phyloP scores from a whole-genome alignment of 768 basidiomycete genomes.

The Agaricus sinodeliciosus region DNA sequence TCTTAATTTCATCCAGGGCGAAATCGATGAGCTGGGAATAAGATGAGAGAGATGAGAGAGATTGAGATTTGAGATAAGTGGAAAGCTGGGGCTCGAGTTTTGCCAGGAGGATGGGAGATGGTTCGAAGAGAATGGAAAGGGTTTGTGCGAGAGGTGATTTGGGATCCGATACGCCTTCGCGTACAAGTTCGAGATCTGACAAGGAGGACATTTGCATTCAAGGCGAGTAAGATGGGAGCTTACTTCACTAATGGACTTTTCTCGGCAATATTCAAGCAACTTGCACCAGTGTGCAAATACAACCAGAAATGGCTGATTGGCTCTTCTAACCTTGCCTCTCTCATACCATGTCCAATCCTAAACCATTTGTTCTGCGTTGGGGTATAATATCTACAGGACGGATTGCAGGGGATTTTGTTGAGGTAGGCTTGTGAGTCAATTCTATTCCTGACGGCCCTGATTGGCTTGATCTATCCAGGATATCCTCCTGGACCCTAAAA shows the following conservation, averaged over 20 bases:
- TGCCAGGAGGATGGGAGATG: conserved; percentile 48
- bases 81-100: conserved; percentile 51
- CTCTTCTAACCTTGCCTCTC: not conserved
- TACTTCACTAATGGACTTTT: no score
- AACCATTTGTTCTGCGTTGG: conserved; percentile 57
- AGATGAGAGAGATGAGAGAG: conserved; percentile 32
- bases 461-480: conserved; percentile 42
- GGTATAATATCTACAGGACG: conserved; percentile 82
- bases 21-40: conserved; percentile 52
- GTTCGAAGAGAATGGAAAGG: conserved; percentile 48
- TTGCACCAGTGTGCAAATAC: no score
- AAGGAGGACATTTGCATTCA: conserved; percentile 21
- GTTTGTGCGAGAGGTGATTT: conserved; percentile 30
- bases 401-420: conserved; percentile 64
- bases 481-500: conserved; percentile 66
- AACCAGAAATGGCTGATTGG: no score
- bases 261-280: no score
- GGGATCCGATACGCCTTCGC: conserved; percentile 21
- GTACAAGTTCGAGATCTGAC: conserved; percentile 28
- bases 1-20: conserved; percentile 40
- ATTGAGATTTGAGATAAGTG: conserved; percentile 18
- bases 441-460: not conserved
- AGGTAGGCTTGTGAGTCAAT: conserved; percentile 31
- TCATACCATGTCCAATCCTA: conserved; percentile 23
- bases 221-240: conserved; percentile 3